These are phyloP conservation scores for Phaeosphaeria sp. DNA, from an alignment of 2,329 filamentous ascomycete genomes.

Conservation along the genomic window DNA sequence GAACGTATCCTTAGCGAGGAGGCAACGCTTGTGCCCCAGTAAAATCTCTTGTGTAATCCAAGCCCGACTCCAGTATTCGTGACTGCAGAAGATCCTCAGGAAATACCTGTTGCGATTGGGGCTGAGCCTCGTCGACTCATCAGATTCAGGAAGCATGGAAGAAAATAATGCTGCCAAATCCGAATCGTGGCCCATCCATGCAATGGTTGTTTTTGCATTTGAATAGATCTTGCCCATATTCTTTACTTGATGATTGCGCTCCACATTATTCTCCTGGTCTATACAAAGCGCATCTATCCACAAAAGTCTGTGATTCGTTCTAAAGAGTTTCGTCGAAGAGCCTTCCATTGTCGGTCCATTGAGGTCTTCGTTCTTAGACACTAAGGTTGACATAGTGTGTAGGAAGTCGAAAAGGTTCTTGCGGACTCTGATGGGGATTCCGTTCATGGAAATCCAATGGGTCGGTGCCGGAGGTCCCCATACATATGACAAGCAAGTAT, in stretches of 20 bases:
- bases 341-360: neutral
- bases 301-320: neutral
- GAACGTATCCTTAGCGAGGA: too few relatives aligned
- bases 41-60: too few relatives aligned
- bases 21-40: too few relatives aligned
- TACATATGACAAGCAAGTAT: neutral
- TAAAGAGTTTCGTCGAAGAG: neutral
- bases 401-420: neutral
- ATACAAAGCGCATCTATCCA: conserved; percentile 1
- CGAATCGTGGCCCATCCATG: neutral
- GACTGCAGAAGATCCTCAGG: too few relatives aligned
- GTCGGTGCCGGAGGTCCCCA: neutral
- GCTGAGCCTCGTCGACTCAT: too few relatives aligned
- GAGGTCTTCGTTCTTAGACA: neutral
- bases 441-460: neutral
- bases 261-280: neutral
- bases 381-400: neutral
- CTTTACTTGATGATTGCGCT: neutral
- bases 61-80: too few relatives aligned
- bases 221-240: neutral
- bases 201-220: neutral
- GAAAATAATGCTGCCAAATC: too few relatives aligned
- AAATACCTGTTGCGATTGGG: too few relatives aligned
- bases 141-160: too few relatives aligned
- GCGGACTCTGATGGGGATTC: neutral